Percentiles rank a stretch among this genome's conserved stretches.
Conservation (phyloP, 257 asterid species). For the Lithospermum erythrorhizon region DNA sequence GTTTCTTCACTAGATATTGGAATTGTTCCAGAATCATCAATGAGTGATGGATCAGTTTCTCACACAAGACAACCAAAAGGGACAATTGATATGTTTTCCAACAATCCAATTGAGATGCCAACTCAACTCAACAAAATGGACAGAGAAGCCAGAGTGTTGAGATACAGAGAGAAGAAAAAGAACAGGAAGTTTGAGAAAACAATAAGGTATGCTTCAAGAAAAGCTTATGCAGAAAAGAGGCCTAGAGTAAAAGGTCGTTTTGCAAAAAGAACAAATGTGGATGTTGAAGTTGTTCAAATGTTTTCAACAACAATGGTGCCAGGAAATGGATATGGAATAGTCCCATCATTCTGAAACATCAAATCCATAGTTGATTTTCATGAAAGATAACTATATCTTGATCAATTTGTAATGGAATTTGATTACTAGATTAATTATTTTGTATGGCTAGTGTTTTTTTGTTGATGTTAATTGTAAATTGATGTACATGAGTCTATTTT, state of each 20-base stretch:
- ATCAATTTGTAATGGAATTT: too few relatives aligned
- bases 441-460: too few relatives aligned
- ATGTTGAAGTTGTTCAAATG: slow-evolving; percentile 42
- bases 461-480: too few relatives aligned
- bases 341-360: slow-evolving; percentile 32
- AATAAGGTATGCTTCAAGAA: slow-evolving; percentile 73
- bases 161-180: slow-evolving; percentile 86
- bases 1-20: slow-evolving; percentile 51
- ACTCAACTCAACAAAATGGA: slow-evolving; percentile 50
- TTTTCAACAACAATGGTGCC: slow-evolving; percentile 29
- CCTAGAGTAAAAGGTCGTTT: slow-evolving; percentile 84
- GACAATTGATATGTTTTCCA: slow-evolving; percentile 48
- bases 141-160: slow-evolving; percentile 65
- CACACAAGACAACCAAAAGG: slow-evolving; percentile 47
- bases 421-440: too few relatives aligned
- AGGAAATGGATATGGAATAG: slow-evolving; percentile 48
- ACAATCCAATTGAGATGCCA: slow-evolving; percentile 32
- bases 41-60: slow-evolving; percentile 37
- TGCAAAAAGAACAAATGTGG: slow-evolving; percentile 45
- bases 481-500: too few relatives aligned
- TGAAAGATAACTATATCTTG: too few relatives aligned
- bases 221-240: slow-evolving; percentile 79
- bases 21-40: slow-evolving; percentile 49
- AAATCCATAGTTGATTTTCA: not conserved
- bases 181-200: slow-evolving; percentile 70